Base-by-base conservation (phyloP, 495 filamentous ascomycete genomes). In the Pseudotulostoma volvatum region DNA sequence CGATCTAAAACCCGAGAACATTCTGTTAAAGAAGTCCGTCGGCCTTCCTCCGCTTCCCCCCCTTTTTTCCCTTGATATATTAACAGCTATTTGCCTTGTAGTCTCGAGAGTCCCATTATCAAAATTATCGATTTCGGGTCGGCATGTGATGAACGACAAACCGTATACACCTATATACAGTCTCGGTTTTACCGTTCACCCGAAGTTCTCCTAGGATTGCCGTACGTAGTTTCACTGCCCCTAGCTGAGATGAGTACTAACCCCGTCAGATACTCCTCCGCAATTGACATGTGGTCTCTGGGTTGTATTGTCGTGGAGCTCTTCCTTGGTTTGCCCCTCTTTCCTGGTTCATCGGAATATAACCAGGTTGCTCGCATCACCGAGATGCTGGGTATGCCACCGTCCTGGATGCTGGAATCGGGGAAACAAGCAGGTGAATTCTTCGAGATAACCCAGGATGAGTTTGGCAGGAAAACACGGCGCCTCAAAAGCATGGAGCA, bases 61-160 rank as follows among this genome's bases (percentile, higher is more conserved):
- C 14, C 34, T 16, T 18, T 36, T 2, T 13, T 11, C 30, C 11
- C 7, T 31, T 14, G 15, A 2, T 18, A 28, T 3, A 15, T 9
- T 31, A 28, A 9, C 14, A 9, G 23, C 17, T 28, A 8, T 28
- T 19, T 23, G 17, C 11, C 18, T 36, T 44, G 14, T 46, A 82
- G 77, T 56, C 74, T 99, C 39, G 92, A 99, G 61, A 95, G 88
- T 48, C 92, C 92, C 2, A 96, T 99, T 40, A 99, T 99, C 73
- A 99, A 99, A 56, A 94, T 99, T 51, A 99, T 99, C 50, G 92
- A 99, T 65, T 99, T 99, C 50, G 92, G 92, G 17, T 99, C 92
- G 23, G 92, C 92, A 1, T 99, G 92, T 54, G 92, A 99, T 52
- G 92, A 99, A 57, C 73, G 92, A 23, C 92, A 99, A 51, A 99